phyloP scores from a whole-genome alignment of 2,329 filamentous ascomycete species.

The Sarocladium kiliense region DNA sequence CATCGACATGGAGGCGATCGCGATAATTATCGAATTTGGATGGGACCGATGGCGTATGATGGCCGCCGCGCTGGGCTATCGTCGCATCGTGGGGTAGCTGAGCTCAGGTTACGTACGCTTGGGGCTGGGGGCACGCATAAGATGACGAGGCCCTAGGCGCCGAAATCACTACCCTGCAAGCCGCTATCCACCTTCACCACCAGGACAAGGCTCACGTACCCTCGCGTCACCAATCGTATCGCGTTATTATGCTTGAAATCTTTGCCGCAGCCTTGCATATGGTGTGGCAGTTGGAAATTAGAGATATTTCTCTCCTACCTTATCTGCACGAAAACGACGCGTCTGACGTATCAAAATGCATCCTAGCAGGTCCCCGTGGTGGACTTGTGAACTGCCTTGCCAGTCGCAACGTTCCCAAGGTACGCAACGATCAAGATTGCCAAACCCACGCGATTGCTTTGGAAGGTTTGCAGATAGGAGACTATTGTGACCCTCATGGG shows the following conservation, averaged over 20 bases:
- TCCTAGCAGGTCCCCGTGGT: no score
- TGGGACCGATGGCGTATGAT: not conserved
- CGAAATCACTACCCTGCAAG: not conserved
- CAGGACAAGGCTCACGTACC: not conserved
- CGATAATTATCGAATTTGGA: not conserved
- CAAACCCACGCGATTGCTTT: no score
- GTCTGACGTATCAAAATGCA: no score
- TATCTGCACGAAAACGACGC: no score
- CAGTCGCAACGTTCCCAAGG: no score
- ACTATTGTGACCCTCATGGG: no score
- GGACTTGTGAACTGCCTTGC: no score
- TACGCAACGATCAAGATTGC: no score
- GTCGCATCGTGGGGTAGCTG: not conserved
- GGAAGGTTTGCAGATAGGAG: no score
- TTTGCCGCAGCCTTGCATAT: not conserved
- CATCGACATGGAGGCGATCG: not conserved
- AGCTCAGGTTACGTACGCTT: not conserved
- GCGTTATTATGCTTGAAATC: not conserved
- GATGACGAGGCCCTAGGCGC: slow-evolving; percentile 5
- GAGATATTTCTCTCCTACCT: no score
- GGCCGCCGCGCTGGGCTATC: not conserved
- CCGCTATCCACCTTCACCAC: not conserved
- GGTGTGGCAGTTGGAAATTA: no score
- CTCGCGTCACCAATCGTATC: not conserved
- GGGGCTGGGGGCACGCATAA: not conserved